Conservation (phyloP, 2,329 filamentous ascomycete genomes). For the Botrytis hyacinthi region DNA sequence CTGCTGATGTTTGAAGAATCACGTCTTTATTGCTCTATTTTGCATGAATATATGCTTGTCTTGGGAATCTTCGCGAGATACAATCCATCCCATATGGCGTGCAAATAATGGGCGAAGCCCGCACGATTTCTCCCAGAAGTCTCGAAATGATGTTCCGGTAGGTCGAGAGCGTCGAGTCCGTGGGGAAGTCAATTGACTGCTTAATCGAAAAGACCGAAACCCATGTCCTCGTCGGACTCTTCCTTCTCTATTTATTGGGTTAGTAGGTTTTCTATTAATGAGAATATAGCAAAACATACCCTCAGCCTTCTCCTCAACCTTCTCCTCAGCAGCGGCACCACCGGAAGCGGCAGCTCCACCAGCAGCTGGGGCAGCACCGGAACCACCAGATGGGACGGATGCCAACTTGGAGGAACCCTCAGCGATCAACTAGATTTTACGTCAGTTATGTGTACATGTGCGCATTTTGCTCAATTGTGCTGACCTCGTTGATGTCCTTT, state of each 20-base stretch:
- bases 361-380: constrained; percentile 65
- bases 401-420: constrained; percentile 92
- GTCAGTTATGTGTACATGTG: constrained; percentile 31
- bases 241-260: constrained; percentile 52
- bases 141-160: constrained; percentile 28
- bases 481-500: constrained; percentile 91
- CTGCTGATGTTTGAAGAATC: constrained; percentile 32
- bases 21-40: constrained; percentile 38
- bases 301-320: constrained; percentile 73
- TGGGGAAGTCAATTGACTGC: constrained; percentile 37
- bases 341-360: constrained; percentile 67
- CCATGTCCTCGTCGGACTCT: constrained; percentile 74
- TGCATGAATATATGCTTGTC: constrained; percentile 32
- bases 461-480: constrained; percentile 34
- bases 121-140: constrained; percentile 36
- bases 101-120: constrained; percentile 34
- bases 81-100: constrained; percentile 32
- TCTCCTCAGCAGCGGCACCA: constrained; percentile 60
- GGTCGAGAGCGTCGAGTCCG: constrained; percentile 31
- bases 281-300: constrained; percentile 60
- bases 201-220: constrained; percentile 76
- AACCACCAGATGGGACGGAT: constrained; percentile 91
- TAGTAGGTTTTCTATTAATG: constrained; percentile 25
- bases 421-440: constrained; percentile 71
- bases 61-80: constrained; percentile 27